Evolutionary conservation across 192 early-diverging fungal species (phyloP), one percentile per base, ranked within the genome.

Genomic region (Helicostylum pulchrum): DNA sequence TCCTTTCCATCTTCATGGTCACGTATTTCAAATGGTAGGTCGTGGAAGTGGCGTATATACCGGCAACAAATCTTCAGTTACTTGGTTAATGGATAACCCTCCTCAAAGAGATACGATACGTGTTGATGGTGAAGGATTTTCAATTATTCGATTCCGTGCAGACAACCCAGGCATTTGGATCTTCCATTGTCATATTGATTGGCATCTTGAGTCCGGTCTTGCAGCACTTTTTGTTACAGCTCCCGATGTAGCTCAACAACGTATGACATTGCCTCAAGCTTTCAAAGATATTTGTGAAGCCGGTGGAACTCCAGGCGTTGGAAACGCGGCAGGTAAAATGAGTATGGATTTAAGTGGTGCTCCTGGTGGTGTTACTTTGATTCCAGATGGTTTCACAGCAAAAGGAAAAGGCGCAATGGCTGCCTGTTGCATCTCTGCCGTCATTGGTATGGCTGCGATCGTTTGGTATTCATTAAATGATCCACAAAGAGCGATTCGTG

Each of bases 111-210:
- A 96, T 67, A 90, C 87, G 4, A 80, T 93, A n/a, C 70, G 78
- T 6, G 79, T 93, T 4, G 87, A 87, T 10, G 77, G 77, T 57
- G 77, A 82, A 72, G 79, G 87, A 56, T 89, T 85, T 60, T 80
- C 82, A 7, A 78, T 89, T 7, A 68, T 95, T 66, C 81, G 91
- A 32, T 92, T 92, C 78, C 60, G 79, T 30, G 88, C 90, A 8
- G 86, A 93, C 70, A 94, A 94, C 74, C 88, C 90, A 10, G 92
- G 92, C 48, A 78, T 82, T 10, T 92, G 89, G 90, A 71, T 90
- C 54, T 83, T 93, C 80, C 94, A 94, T 76, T 96, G 94, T 77
- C 94, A 94, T 66, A 88, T 92, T 61, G 83, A 90, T 63, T 89
- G 87, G 84, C 85, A 89, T 66, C 43, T 91, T 53, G 78, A 83